Evolutionary conservation across 2,329 filamentous ascomycete species (phyloP), one percentile per base, ranked within the genome.

Genomic region (Metarhizium guizhouense): DNA sequence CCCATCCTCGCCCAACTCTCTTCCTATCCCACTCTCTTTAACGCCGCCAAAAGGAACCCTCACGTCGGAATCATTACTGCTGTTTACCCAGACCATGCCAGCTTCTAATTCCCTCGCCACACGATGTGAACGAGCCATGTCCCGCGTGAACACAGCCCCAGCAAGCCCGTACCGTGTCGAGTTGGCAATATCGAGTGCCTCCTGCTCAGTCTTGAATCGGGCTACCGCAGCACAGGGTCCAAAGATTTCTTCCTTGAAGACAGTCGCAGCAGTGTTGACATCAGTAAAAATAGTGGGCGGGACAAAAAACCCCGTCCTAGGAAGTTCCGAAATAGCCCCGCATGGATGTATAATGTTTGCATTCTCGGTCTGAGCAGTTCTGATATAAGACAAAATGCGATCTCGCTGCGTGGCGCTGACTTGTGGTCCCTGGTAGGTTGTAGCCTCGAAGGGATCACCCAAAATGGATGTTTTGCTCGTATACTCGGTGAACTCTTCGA

Each of bases 371-470:
- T 83, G 83, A 11, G 84, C 86, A n/a, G 74, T 64, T 57, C 86
- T 76, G 52, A 90, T 81, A 66, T 85, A 90, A 1, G 76, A 77
- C 34, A 88, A 73, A 3, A 90, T 77, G 30, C 80, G 74, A 51
- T 87, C 83, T 61, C 81, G 84, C 63, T 88, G 86, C 16, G 74
- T 67, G 65, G 81, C 81, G 5, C 82, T 84, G 57, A 87, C 78
- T 65, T 87, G 84, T 0, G 86, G 86, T 0, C 85, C 85, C 68
- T 88, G 85, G 72, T 81, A 85, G 0, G 84, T 87, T 32, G 74
- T 72, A 58, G 82, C 76, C 7, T 76, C 74, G 66, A 87, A 88
- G 0, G 83, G 85, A 62, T 87, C 80, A 43, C 85, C 85, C 18
- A 88, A 74, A 14, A 82, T 75, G 53, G 77, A 82, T 32, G 79